Evolutionary conservation across 2,329 filamentous ascomycete genomes (phyloP).

Genomic region (Apiospora marii): DNA sequence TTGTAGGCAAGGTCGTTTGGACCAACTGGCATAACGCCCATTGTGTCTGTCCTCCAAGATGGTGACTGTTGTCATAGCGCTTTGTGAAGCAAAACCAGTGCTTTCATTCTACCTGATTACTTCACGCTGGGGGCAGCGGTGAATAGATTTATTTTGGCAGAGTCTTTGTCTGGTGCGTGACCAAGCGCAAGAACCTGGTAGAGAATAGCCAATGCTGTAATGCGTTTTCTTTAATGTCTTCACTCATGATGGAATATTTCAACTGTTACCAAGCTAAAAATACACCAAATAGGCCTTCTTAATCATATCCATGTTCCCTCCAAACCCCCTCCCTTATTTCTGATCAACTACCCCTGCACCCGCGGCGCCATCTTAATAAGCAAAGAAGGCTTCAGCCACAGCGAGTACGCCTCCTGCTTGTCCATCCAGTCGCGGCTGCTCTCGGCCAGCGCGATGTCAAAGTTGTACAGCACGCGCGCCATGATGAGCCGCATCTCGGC

Average conservation of each 20-base stretch:
- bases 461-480: slow-evolving; percentile 27
- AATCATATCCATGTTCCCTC: not conserved
- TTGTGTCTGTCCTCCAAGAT: not conserved
- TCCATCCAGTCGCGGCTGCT: slow-evolving; percentile 34
- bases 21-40: not conserved
- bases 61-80: not conserved
- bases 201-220: no score
- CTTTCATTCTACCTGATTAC: not conserved
- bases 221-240: no score
- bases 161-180: no score
- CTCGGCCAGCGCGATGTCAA: slow-evolving; percentile 27
- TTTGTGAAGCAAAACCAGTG: not conserved
- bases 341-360: not conserved
- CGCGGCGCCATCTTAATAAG: not conserved
- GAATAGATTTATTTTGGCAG: no score
- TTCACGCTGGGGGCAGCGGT: not conserved
- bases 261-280: no score
- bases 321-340: not conserved
- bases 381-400: slow-evolving; percentile 20
- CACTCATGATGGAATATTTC: no score
- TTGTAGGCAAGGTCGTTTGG: not conserved
- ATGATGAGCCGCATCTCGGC: slow-evolving; percentile 30
- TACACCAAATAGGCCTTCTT: not conserved
- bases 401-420: slow-evolving; percentile 11
- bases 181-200: no score